These are phyloP conservation scores for Diddensiella caesifluorescens DNA, from an alignment of 805 yeast genomes.

Conservation along the genomic window DNA sequence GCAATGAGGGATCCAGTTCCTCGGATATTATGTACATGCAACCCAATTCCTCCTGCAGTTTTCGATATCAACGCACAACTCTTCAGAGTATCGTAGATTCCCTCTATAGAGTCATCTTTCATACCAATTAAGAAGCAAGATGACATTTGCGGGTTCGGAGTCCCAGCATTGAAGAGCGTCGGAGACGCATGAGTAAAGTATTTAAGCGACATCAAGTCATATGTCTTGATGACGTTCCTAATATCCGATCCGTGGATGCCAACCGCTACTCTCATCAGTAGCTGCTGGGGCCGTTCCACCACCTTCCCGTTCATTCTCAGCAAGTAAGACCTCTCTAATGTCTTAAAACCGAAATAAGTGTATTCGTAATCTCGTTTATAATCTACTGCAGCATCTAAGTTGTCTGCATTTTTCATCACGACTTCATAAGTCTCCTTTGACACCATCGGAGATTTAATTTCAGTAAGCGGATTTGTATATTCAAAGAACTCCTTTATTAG, in stretches of 20 bases:
- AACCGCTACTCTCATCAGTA: slow-evolving; percentile 85
- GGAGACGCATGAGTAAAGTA: slow-evolving; percentile 95
- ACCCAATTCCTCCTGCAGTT: slow-evolving; percentile 93
- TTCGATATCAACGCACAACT: slow-evolving; percentile 87
- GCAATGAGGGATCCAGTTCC: slow-evolving; percentile 82
- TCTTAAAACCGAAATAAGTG: slow-evolving; percentile 85
- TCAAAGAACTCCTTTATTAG: slow-evolving; percentile 68
- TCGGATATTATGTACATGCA: slow-evolving; percentile 83
- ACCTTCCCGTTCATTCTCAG: slow-evolving; percentile 56
- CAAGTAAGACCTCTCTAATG: slow-evolving; percentile 83
- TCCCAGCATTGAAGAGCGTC: slow-evolving; percentile 89
- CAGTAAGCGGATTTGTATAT: slow-evolving; percentile 78
- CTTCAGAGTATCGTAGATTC: slow-evolving; percentile 85
- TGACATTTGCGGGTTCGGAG: slow-evolving; percentile 77
- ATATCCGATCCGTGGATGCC: slow-evolving; percentile 79
- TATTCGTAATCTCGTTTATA: slow-evolving; percentile 72
- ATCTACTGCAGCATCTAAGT: slow-evolving; percentile 66
- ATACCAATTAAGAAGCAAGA: slow-evolving; percentile 89
- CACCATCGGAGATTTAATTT: slow-evolving; percentile 61
- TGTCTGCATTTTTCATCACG: slow-evolving; percentile 59
- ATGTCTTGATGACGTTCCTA: slow-evolving; percentile 68
- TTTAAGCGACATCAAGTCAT: slow-evolving; percentile 78
- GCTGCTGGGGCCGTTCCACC: slow-evolving; percentile 89
- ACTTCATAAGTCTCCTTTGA: slow-evolving; percentile 59
- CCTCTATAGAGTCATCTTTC: slow-evolving; percentile 94